Percentiles rank a stretch among this genome's conserved stretches.
Evolutionary conservation across 2,329 filamentous ascomycete genomes (phyloP).

Genomic region (Ophiostoma sp.): DNA sequence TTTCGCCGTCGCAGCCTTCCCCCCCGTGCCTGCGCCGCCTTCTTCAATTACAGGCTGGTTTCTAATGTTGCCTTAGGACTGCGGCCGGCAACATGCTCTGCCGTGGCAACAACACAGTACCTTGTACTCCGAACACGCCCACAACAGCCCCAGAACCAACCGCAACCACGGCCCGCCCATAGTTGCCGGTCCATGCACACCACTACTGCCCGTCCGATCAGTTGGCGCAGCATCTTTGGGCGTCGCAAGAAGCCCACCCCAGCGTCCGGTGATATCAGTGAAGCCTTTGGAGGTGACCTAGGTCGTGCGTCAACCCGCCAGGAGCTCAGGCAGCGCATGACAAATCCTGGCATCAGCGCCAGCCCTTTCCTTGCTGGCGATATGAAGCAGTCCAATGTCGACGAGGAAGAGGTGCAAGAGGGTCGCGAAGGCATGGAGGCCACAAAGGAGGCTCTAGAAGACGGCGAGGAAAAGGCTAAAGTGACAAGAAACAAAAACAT

Average conservation of each 20-base stretch:
- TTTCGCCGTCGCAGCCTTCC: slow-evolving; percentile 4
- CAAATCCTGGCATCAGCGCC: slow-evolving; percentile 39
- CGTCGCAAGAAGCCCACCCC: slow-evolving; percentile 29
- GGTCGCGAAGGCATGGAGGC: slow-evolving; percentile 24
- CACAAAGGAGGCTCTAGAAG: slow-evolving; percentile 7
- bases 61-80: slow-evolving; percentile 16
- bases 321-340: slow-evolving; percentile 42
- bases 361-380: slow-evolving; percentile 61
- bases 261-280: background rate
- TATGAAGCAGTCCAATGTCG: slow-evolving; percentile 39
- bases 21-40: background rate
- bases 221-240: slow-evolving; percentile 26
- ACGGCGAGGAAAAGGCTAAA: background rate
- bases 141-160: background rate
- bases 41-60: background rate
- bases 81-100: slow-evolving; percentile 16
- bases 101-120: slow-evolving; percentile 15
- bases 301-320: slow-evolving; percentile 33
- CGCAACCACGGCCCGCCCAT: background rate
- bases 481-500: slow-evolving; percentile 15
- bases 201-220: slow-evolving; percentile 20
- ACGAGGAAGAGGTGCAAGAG: slow-evolving; percentile 31
- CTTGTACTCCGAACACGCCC: slow-evolving; percentile 15
- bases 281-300: slow-evolving; percentile 27
- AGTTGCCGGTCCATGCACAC: slow-evolving; percentile 23